A percentile compares a stretch with the other conserved stretches of the same genome.
These are phyloP conservation scores for Rubia yunnanensis DNA, from an alignment of 257 asterid species.

Conservation along the genomic window DNA sequence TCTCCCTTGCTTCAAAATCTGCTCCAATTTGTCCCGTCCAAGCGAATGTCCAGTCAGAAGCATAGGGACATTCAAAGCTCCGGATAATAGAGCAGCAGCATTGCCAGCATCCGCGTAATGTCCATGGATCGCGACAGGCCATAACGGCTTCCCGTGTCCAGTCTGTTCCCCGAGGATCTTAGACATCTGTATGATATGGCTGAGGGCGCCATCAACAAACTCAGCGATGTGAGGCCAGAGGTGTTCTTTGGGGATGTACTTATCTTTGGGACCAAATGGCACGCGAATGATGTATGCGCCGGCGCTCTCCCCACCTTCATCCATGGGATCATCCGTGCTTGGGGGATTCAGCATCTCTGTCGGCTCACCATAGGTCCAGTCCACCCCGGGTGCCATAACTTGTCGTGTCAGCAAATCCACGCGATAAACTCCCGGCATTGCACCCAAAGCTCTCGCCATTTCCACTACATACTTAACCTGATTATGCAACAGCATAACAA, in stretches of 20 bases:
- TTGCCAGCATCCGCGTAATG: slow-evolving; percentile 99
- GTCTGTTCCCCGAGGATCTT: slow-evolving; percentile 97
- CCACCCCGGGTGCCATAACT: slow-evolving; percentile 82
- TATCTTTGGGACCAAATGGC: slow-evolving; percentile 84
- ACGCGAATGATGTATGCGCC: slow-evolving; percentile 85
- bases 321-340: slow-evolving; percentile 30
- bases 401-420: slow-evolving; percentile 92
- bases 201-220: slow-evolving; percentile 89
- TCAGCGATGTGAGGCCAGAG: slow-evolving; percentile 91
- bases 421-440: slow-evolving; percentile 95
- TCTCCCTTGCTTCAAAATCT: slow-evolving; percentile 83
- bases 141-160: slow-evolving; percentile 70
- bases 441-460: slow-evolving; percentile 88
- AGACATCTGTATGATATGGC: slow-evolving; percentile 64
- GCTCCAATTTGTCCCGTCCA: slow-evolving; percentile 98
- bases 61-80: slow-evolving; percentile 98
- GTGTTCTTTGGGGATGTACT: slow-evolving; percentile 77
- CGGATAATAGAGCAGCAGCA: slow-evolving; percentile 81
- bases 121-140: slow-evolving; percentile 98
- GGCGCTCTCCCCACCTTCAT: slow-evolving; percentile 86
- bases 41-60: slow-evolving; percentile 96
- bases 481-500: slow-evolving; percentile 41
- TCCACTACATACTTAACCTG: slow-evolving; percentile 94
- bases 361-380: slow-evolving; percentile 91
- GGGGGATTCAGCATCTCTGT: slow-evolving; percentile 67